Conservation (phyloP, 306 rosid genomes). For the Begonia fuchsioides region DNA sequence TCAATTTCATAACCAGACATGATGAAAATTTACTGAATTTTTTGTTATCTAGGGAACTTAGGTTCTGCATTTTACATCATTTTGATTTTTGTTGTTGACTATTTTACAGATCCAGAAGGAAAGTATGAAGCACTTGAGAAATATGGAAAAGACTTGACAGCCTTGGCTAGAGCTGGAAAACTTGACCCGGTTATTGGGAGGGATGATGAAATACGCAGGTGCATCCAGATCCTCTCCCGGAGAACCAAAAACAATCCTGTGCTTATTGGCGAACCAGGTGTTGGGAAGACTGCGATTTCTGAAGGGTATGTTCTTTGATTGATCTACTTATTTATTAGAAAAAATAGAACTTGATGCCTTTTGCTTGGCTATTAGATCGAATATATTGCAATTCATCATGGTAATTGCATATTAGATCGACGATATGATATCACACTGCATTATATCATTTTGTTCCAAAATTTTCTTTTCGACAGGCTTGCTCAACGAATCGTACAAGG, state of each 20-base stretch:
- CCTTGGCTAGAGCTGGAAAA: slow-evolving; percentile 88
- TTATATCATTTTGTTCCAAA: background rate
- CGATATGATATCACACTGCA: too few relatives aligned
- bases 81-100: background rate
- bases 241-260: slow-evolving; percentile 99
- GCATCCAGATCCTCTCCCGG: slow-evolving; percentile 97
- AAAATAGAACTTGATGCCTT: too few relatives aligned
- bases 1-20: background rate
- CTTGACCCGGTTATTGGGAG: slow-evolving; percentile 99
- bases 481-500: slow-evolving; percentile 98
- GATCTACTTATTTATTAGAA: background rate
- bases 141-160: slow-evolving; percentile 95
- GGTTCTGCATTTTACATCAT: slow-evolving; percentile 1
- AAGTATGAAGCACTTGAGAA: slow-evolving; percentile 90
- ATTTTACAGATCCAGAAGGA: slow-evolving; percentile 83
- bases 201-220: slow-evolving; percentile 97
- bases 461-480: slow-evolving; percentile 42
- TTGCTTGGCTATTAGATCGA: too few relatives aligned
- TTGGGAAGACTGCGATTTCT: slow-evolving; percentile 95
- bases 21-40: too few relatives aligned
- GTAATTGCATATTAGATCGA: background rate
- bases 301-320: slow-evolving; percentile 60
- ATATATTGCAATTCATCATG: background rate
- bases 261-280: slow-evolving; percentile 98
- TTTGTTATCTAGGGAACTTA: slow-evolving; percentile 1